Conservation (phyloP, 306 rosid species). For the Prunus mongolica region DNA sequence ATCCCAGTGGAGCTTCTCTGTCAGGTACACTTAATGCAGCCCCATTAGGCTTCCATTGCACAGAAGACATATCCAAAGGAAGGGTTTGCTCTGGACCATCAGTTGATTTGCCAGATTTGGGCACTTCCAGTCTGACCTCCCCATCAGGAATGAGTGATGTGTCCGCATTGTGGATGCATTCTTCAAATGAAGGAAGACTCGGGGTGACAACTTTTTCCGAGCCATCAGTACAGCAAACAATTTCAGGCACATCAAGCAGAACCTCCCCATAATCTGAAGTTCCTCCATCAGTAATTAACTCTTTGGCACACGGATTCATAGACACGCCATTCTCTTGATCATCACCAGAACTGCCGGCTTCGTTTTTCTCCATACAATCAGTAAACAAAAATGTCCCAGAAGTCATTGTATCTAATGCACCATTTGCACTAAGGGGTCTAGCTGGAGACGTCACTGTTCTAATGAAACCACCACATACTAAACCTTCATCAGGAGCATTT, state of each 20-base stretch:
- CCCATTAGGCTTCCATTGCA: slow-evolving; percentile 19
- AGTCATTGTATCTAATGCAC: slow-evolving; percentile 15
- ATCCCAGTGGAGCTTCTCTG: slow-evolving; percentile 14
- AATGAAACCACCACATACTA: slow-evolving; percentile 17
- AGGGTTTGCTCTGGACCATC: slow-evolving; percentile 14
- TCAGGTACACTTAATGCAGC: slow-evolving; percentile 9
- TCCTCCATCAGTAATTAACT: slow-evolving; percentile 24
- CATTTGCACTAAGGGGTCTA: slow-evolving; percentile 14
- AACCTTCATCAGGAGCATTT: slow-evolving; percentile 19
- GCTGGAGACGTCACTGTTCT: slow-evolving; percentile 18
- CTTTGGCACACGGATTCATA: slow-evolving; percentile 22
- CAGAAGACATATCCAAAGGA: slow-evolving; percentile 13
- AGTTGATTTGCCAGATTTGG: background rate
- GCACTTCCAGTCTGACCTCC: slow-evolving; percentile 16
- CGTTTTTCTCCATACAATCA: background rate
- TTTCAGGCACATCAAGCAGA: slow-evolving; percentile 17
- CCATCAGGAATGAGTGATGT: slow-evolving; percentile 20
- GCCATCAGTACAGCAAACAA: slow-evolving; percentile 13
- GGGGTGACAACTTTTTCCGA: background rate
- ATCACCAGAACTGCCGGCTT: slow-evolving; percentile 28
- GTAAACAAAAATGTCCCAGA: slow-evolving; percentile 18
- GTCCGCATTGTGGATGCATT: slow-evolving; percentile 17
- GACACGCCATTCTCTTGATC: slow-evolving; percentile 28
- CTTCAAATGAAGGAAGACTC: slow-evolving; percentile 16
- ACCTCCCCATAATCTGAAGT: slow-evolving; percentile 13